Evolutionary conservation across 495 filamentous ascomycete species (phyloP).

Genomic region (Aspergillus cavernicola): DNA sequence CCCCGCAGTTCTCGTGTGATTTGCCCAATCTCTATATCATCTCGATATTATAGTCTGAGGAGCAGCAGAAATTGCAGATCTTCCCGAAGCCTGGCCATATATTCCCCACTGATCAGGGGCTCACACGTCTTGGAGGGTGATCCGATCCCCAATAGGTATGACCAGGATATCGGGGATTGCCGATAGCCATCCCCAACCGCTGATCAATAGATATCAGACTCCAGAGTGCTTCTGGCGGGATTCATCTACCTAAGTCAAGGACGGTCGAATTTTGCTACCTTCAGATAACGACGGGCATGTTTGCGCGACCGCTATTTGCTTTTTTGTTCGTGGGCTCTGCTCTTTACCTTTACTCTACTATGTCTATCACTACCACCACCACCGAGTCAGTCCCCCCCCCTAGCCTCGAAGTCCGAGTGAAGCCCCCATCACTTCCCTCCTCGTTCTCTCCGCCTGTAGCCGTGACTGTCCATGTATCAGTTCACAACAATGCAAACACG

Average conservation of each 20-base stretch:
- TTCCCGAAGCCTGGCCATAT: not conserved
- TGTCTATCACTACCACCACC: not conserved
- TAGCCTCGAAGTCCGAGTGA: conserved; percentile 21
- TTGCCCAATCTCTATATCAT: not conserved
- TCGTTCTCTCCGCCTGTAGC: conserved; percentile 10
- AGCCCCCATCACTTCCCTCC: conserved; percentile 9
- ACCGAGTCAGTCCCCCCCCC: not conserved
- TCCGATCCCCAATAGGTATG: not conserved
- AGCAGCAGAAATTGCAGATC: not conserved
- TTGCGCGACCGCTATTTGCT: not conserved
- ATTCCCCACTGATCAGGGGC: not conserved
- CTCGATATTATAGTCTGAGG: not conserved
- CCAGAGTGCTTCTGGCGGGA: no score
- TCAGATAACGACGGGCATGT: not conserved
- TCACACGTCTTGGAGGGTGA: not conserved
- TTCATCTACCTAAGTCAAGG: no score
- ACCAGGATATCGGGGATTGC: not conserved
- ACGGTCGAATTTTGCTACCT: no score
- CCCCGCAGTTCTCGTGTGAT: conserved; percentile 2
- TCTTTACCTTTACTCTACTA: not conserved
- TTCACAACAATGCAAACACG: conserved; percentile 38
- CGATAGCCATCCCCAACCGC: not conserved
- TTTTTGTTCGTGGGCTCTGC: not conserved
- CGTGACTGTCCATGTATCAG: conserved; percentile 26
- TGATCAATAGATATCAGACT: not conserved